Evolutionary conservation across 805 yeast genomes (phyloP), one percentile per base, ranked within the genome.

Genomic region (Hanseniaspora jakobsenii): DNA sequence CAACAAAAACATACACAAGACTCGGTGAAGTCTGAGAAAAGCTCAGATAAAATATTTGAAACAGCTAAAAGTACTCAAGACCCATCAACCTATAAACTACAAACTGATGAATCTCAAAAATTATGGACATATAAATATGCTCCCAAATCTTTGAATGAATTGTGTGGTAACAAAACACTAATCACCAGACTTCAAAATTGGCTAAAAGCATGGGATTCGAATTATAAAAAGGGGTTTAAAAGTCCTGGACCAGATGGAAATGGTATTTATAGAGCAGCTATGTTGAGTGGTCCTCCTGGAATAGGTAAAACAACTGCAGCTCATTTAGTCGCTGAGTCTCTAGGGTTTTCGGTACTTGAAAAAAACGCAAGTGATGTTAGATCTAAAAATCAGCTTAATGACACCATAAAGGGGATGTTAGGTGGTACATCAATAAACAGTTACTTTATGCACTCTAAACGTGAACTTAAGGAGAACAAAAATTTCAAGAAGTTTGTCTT

Each of bases 101-200:
- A 35, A 6, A 37, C 37, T 12, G 39, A 42, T 35, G 46, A 42
- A 12, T 30, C 38, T 1, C 17, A 29, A 18, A 42, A 42, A 18
- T 16, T 42, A 2, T 91, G 98, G 98, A 91, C 99, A 0, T 80
- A 75, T 3, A 85, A 77, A 58, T 84, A 91, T 61, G 97, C 97
- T 0, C 99, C 99, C 8, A 71, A 75, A 1, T 68, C 69, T 29
- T 49, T 81, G 36, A 66, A 67, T 31, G 95, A 89, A 51, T 74
- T 91, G 21, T 87, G 96, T 63, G 99, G 99, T 49, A 87, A 87
- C 59, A 85, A 83, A 59, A 75, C 82, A 3, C 74, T 75, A 47
- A 78, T 91, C 12, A 65, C 66, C 17, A 75, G 75, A 55, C 66
- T 91, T 37, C 67, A 69, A 31, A 67, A 58, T 34, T 91, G 99